Evolutionary conservation across 441 rosid species (phyloP).

Genomic region (Bocquillonia castaneifolia): DNA sequence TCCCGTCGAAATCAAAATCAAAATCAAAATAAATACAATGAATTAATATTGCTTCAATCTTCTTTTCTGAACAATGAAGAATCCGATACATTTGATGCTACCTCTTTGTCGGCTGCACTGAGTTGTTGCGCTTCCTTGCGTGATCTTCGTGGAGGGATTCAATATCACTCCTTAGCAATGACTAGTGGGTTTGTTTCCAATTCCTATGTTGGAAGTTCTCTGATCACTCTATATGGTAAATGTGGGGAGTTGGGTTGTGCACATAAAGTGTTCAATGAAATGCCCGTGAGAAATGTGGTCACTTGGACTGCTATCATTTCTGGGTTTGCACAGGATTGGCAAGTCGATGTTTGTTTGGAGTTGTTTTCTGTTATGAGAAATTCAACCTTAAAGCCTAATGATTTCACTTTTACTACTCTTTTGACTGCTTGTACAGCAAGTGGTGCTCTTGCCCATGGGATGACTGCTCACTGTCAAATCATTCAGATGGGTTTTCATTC

Average conservation of each 20-base stretch:
- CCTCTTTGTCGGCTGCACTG: constrained; percentile 47
- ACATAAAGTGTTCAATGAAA: constrained; percentile 59
- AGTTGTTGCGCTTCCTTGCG: constrained; percentile 46
- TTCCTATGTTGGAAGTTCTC: constrained; percentile 58
- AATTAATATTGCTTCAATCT: constrained; percentile 30
- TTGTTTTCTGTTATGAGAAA: constrained; percentile 53
- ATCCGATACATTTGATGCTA: constrained; percentile 30
- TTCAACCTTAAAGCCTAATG: constrained; percentile 48
- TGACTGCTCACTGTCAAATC: constrained; percentile 47
- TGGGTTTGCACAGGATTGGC: constrained; percentile 68
- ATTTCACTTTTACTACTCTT: constrained; percentile 63
- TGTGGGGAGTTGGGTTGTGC: constrained; percentile 40
- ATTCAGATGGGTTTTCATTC: constrained; percentile 41
- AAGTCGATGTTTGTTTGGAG: constrained; percentile 49
- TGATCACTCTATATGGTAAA: constrained; percentile 50
- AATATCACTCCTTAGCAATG: constrained; percentile 54
- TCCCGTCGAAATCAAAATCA: no score
- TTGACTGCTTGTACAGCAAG: constrained; percentile 65
- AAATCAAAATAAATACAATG: no score
- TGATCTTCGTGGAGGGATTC: constrained; percentile 46
- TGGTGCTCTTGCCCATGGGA: constrained; percentile 60
- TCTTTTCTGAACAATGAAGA: constrained; percentile 23
- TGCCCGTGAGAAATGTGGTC: constrained; percentile 68
- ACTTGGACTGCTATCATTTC: constrained; percentile 77
- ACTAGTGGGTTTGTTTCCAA: constrained; percentile 47